A percentile compares a stretch with the other conserved stretches of the same genome.
These are phyloP conservation scores for Byssoonygena ceratinophila DNA, from an alignment of 2,329 filamentous ascomycete genomes.

Conservation along the genomic window DNA sequence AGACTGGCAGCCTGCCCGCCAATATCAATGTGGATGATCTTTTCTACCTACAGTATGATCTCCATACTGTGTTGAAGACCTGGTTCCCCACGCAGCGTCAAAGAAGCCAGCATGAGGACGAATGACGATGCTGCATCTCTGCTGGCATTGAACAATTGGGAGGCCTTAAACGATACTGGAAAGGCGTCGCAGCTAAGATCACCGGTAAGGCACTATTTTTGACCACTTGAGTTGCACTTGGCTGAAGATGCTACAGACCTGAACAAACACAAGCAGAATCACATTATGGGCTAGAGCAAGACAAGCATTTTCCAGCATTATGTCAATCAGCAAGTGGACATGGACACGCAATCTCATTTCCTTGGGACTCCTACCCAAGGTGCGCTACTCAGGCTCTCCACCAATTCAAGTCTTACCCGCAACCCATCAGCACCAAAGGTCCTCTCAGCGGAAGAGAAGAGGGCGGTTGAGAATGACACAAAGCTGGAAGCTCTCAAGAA, in stretches of 20 bases:
- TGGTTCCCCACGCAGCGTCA: neutral
- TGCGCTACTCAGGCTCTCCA: neutral
- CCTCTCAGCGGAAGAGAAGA: neutral
- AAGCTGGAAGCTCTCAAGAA: neutral
- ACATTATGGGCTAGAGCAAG: neutral
- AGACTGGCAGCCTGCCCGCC: neutral
- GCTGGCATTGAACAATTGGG: neutral
- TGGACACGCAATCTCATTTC: neutral
- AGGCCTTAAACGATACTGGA: neutral
- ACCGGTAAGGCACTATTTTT: neutral
- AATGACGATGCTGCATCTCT: neutral
- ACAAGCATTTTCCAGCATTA: neutral
- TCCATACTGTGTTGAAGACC: neutral
- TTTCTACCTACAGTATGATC: neutral
- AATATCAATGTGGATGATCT: neutral
- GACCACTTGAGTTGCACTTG: neutral
- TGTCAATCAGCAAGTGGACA: neutral
- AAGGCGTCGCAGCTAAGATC: neutral
- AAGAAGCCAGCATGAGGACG: neutral
- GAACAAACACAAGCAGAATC: neutral
- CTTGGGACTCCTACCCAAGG: neutral
- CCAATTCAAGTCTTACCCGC: neutral
- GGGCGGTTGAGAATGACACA: neutral
- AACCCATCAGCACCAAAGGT: neutral
- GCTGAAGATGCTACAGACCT: neutral